Evolutionary conservation across 2,329 filamentous ascomycete genomes (phyloP).

Genomic region (Chaetomium globosum): DNA sequence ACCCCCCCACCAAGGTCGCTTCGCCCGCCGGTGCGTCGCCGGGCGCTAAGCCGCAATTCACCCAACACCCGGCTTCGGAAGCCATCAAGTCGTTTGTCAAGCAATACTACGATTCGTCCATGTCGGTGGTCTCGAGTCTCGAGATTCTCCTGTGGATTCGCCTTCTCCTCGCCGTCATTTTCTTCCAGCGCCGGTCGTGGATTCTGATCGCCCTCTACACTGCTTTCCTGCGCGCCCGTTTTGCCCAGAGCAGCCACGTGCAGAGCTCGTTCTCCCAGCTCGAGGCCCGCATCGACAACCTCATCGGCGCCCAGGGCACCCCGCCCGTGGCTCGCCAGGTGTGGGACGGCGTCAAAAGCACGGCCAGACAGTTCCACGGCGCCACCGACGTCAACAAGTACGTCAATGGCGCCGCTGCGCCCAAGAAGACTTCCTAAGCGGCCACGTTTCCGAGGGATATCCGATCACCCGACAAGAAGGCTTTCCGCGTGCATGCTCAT

Average conservation of each 20-base stretch:
- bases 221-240: slow-evolving; percentile 87
- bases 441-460: not conserved
- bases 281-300: slow-evolving; percentile 74
- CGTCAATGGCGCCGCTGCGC: slow-evolving; percentile 57
- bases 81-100: slow-evolving; percentile 92
- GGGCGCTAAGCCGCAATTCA: slow-evolving; percentile 58
- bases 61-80: slow-evolving; percentile 68
- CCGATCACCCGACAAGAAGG: slow-evolving; percentile 21
- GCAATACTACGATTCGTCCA: slow-evolving; percentile 94
- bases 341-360: slow-evolving; percentile 79
- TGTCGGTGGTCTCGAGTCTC: slow-evolving; percentile 86
- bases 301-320: slow-evolving; percentile 82
- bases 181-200: slow-evolving; percentile 92
- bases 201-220: slow-evolving; percentile 84
- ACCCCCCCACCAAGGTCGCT: slow-evolving; percentile 63
- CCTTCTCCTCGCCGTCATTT: slow-evolving; percentile 74
- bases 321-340: slow-evolving; percentile 76
- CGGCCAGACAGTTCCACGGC: slow-evolving; percentile 73
- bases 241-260: slow-evolving; percentile 89
- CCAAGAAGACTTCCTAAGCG: slow-evolving; percentile 66
- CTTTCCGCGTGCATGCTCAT: slow-evolving; percentile 19
- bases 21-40: slow-evolving; percentile 59
- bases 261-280: slow-evolving; percentile 76
- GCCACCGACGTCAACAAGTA: slow-evolving; percentile 79
- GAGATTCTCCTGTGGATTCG: slow-evolving; percentile 89